phyloP scores from a whole-genome alignment of 2,329 filamentous ascomycete genomes.

The Talaromyces sp. region DNA sequence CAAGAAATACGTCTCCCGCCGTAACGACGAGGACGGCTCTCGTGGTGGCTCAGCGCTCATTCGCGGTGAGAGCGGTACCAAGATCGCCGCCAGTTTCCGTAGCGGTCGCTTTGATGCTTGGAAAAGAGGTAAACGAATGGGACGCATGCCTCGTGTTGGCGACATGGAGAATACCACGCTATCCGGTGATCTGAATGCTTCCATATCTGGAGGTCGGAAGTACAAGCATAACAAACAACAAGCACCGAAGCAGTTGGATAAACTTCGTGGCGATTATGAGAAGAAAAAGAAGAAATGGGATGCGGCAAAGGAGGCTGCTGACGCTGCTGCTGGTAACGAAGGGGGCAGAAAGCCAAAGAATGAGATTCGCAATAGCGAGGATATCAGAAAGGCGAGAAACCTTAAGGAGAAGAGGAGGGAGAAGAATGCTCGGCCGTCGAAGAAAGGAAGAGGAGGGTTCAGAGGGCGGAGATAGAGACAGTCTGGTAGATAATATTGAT shows the following conservation, averaged over 20 bases:
- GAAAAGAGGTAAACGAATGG: slow-evolving; percentile 81
- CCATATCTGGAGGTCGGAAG: slow-evolving; percentile 49
- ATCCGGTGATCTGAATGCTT: slow-evolving; percentile 29
- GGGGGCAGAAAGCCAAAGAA: slow-evolving; percentile 62
- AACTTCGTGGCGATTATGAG: slow-evolving; percentile 84
- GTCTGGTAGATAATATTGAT: neutral
- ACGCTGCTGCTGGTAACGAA: slow-evolving; percentile 27
- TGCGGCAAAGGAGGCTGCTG: slow-evolving; percentile 66
- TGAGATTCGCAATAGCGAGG: slow-evolving; percentile 77
- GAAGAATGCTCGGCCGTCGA: slow-evolving; percentile 83
- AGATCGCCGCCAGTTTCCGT: slow-evolving; percentile 91
- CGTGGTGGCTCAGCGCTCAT: slow-evolving; percentile 68
- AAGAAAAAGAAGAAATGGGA: slow-evolving; percentile 87
- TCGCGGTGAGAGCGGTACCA: slow-evolving; percentile 85
- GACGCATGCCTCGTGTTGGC: slow-evolving; percentile 74
- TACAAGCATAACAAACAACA: slow-evolving; percentile 85
- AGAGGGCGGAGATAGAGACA: slow-evolving; percentile 6
- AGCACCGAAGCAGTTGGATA: slow-evolving; percentile 91
- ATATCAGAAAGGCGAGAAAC: slow-evolving; percentile 79
- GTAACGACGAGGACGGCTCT: slow-evolving; percentile 92
- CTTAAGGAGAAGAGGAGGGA: slow-evolving; percentile 71
- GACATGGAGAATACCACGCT: slow-evolving; percentile 63
- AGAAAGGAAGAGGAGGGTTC: slow-evolving; percentile 49
- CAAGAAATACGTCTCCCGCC: slow-evolving; percentile 87
- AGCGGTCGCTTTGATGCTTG: slow-evolving; percentile 91